These are phyloP conservation scores for Westerdykella ornata DNA, from an alignment of 2,329 filamentous ascomycete species.

Conservation along the genomic window DNA sequence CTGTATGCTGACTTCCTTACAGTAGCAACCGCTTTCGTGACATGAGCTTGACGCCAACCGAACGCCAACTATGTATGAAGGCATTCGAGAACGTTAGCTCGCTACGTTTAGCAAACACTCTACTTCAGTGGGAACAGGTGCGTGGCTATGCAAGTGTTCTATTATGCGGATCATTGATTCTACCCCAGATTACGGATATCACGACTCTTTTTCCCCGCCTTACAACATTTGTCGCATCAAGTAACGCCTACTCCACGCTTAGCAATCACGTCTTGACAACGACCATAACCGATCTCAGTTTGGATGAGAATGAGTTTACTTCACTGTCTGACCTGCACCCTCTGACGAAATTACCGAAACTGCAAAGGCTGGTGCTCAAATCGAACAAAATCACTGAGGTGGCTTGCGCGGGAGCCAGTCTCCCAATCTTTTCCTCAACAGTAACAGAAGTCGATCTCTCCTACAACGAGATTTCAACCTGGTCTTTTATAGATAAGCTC, in stretches of 20 bases:
- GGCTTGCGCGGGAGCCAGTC: constrained; percentile 8
- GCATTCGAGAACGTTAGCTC: constrained; percentile 38
- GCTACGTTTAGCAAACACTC: constrained; percentile 46
- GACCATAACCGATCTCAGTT: constrained; percentile 56
- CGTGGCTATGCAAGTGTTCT: neutral
- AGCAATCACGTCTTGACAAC: constrained; percentile 37
- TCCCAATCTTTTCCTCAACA: constrained; percentile 25
- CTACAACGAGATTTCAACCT: constrained; percentile 48
- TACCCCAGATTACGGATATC: constrained; percentile 31
- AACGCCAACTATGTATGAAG: constrained; percentile 17
- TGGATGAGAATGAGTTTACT: constrained; percentile 67
- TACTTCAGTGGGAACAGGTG: constrained; percentile 36
- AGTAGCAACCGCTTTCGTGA: constrained; percentile 67
- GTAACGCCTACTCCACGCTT: constrained; percentile 35
- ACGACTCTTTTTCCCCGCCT: constrained; percentile 53
- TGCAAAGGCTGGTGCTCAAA: constrained; percentile 57
- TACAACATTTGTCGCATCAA: constrained; percentile 43
- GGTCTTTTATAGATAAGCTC: constrained; percentile 68
- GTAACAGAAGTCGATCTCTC: constrained; percentile 41
- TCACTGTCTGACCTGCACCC: constrained; percentile 52
- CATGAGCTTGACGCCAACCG: constrained; percentile 18
- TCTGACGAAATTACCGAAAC: constrained; percentile 53
- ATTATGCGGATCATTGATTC: neutral
- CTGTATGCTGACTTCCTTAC: constrained; percentile 8
- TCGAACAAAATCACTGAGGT: constrained; percentile 60